Evolutionary conservation across 108 stramenopile genomes (phyloP), one percentile per base, ranked within the genome.

Genomic region (Nitzschia sp.): DNA sequence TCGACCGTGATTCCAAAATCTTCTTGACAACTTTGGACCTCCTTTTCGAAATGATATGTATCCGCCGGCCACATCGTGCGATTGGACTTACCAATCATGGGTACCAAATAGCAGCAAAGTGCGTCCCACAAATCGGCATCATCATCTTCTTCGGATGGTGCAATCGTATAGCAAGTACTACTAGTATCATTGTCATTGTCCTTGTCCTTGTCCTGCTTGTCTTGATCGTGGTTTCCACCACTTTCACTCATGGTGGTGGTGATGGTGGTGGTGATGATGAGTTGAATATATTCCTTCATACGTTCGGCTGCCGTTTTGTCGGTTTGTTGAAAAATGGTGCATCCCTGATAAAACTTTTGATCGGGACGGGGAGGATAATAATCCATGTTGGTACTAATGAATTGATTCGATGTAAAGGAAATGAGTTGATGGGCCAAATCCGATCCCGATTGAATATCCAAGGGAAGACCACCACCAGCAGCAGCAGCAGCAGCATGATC

Each of bases 351-450:
- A 41, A 41, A 41, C 1, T 82, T 64, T 13, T 75, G 72, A 3
- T 77, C 83, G 6, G 38, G 38, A 13, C 38, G 6, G 8, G 92
- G 92, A 9, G 92, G 92, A 41, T 93, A 88, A 50, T 76, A 77
- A 1, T 48, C 88, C 88, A 90, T 90, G 68, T 93, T 85, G 45
- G 64, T 77, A 35, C 86, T 78, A 16, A 88, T 86, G 68, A 86
- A 88, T 2, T 71, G 59, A 47, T 80, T 77, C 9, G 79, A 62
- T 0, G 87, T 81, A 16, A 87, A 69, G 61, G 67, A 73, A 68
- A 73, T 76, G 0, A 92, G 29, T 45, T 76, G 79, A 28, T 85
- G 73, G 27, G 46, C 57, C n/a, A 86, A 58, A 1, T 59, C 59
- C 28, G 77, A 41, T 34, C 64, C 34, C 21, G n/a, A 54, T 36